Evolutionary conservation across 2,329 filamentous ascomycete species (phyloP).

Genomic region (Cryphonectria naterciae): DNA sequence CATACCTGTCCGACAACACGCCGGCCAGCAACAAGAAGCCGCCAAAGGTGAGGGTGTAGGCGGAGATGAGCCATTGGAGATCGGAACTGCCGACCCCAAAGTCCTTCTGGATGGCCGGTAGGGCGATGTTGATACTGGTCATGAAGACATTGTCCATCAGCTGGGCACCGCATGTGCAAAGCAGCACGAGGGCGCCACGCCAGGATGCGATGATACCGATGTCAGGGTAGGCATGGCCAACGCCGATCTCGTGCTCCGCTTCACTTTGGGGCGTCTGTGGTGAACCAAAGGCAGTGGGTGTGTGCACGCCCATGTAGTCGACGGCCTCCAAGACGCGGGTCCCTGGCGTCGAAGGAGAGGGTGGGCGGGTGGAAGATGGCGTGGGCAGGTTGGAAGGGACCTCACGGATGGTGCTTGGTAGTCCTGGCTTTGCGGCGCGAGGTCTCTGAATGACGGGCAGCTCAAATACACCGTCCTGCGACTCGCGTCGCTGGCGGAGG

Average conservation of each 20-base stretch:
- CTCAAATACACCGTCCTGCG: slow-evolving; percentile 23
- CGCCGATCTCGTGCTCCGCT: slow-evolving; percentile 19
- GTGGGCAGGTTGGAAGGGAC: slow-evolving; percentile 23
- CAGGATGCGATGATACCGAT: slow-evolving; percentile 37
- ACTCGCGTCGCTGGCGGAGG: slow-evolving; percentile 17
- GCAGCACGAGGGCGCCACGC: slow-evolving; percentile 43
- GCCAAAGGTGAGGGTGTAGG: slow-evolving; percentile 46
- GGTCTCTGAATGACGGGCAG: slow-evolving; percentile 23
- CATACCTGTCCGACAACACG: slow-evolving; percentile 44
- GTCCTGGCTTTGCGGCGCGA: slow-evolving; percentile 19
- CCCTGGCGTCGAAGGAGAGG: slow-evolving; percentile 15
- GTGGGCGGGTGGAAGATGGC: slow-evolving; percentile 16
- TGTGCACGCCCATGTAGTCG: slow-evolving; percentile 13
- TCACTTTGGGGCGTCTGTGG: slow-evolving; percentile 1
- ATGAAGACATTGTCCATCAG: slow-evolving; percentile 50
- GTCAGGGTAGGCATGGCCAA: slow-evolving; percentile 25
- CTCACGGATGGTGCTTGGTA: slow-evolving; percentile 24
- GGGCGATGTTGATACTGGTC: slow-evolving; percentile 46
- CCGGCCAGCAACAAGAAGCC: slow-evolving; percentile 41
- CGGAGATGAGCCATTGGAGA: slow-evolving; percentile 47
- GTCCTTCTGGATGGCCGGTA: slow-evolving; percentile 44
- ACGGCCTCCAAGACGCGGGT: background rate
- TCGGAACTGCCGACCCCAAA: slow-evolving; percentile 35
- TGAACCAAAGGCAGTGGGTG: slow-evolving; percentile 5
- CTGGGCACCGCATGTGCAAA: slow-evolving; percentile 47